Percentiles rank a stretch among this genome's conserved stretches.
Evolutionary conservation across 1,284 basidiomycete species (phyloP).

Genomic region (Ustilago vetiveriae): DNA sequence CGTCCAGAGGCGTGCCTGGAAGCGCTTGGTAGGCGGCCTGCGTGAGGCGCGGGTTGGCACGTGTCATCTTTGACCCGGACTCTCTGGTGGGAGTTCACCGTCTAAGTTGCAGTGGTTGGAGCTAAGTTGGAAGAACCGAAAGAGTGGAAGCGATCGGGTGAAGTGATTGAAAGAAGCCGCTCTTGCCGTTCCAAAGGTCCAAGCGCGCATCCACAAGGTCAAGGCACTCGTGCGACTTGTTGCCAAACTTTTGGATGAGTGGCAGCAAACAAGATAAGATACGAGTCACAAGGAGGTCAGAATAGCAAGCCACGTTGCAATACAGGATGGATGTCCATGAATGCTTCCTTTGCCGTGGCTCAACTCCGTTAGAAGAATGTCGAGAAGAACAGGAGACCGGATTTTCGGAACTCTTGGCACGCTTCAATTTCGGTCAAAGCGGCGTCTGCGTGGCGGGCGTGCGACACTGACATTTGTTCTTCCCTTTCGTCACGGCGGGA

Average conservation of each 20-base stretch:
- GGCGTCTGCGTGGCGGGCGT: background rate
- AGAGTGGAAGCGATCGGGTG: too few relatives aligned
- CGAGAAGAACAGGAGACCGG: too few relatives aligned
- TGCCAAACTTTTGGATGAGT: background rate
- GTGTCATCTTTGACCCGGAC: slow-evolving; percentile 1
- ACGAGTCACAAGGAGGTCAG: too few relatives aligned
- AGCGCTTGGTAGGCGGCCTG: slow-evolving; percentile 22
- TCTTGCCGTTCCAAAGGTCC: too few relatives aligned
- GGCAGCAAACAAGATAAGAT: slow-evolving; percentile 5
- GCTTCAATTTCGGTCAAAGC: background rate
- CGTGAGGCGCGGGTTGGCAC: slow-evolving; percentile 7
- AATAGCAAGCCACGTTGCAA: too few relatives aligned
- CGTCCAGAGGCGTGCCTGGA: slow-evolving; percentile 10
- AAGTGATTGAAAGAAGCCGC: too few relatives aligned
- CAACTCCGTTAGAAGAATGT: background rate
- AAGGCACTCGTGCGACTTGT: slow-evolving; percentile 17
- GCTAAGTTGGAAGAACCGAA: too few relatives aligned
- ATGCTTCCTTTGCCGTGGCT: background rate
- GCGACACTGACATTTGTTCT: background rate
- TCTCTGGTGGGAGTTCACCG: too few relatives aligned
- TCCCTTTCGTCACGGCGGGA: background rate
- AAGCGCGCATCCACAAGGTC: too few relatives aligned
- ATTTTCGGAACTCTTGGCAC: slow-evolving; percentile 6
- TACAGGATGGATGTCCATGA: too few relatives aligned
- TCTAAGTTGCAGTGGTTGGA: too few relatives aligned